Evolutionary conservation across 208 protist genomes (phyloP).

Genomic region (Naegleria gruberi): DNA sequence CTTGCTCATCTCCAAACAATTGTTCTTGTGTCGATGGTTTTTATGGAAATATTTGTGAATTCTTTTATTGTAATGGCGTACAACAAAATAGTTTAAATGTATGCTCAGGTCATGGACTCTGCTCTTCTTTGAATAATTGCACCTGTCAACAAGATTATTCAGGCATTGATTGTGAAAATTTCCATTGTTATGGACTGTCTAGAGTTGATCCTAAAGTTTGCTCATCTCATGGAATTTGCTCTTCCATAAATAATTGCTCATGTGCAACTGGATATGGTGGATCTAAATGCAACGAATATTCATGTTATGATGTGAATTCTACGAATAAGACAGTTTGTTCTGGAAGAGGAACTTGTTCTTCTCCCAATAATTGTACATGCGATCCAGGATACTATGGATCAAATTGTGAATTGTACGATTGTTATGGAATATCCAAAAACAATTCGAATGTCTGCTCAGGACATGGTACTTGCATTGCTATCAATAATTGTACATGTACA

Average conservation of each 20-base stretch:
- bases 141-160: neutral
- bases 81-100: no score
- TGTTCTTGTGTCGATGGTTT: no score
- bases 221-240: neutral
- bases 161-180: neutral
- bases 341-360: neutral
- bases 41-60: no score
- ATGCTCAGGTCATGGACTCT: neutral
- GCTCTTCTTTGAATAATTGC: neutral
- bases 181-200: neutral
- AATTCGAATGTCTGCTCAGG: neutral
- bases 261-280: neutral
- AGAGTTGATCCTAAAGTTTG: neutral
- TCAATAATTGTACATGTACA: neutral
- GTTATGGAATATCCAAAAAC: neutral
- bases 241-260: no score
- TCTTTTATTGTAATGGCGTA: no score
- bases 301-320: neutral
- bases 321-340: neutral
- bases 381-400: neutral
- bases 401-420: neutral
- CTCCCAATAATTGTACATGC: neutral
- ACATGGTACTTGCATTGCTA: neutral
- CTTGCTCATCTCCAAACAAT: no score
- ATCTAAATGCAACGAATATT: neutral